These are phyloP conservation scores for Apiotrichum sp. DNA, from an alignment of 1,284 basidiomycete species.

Conservation along the genomic window DNA sequence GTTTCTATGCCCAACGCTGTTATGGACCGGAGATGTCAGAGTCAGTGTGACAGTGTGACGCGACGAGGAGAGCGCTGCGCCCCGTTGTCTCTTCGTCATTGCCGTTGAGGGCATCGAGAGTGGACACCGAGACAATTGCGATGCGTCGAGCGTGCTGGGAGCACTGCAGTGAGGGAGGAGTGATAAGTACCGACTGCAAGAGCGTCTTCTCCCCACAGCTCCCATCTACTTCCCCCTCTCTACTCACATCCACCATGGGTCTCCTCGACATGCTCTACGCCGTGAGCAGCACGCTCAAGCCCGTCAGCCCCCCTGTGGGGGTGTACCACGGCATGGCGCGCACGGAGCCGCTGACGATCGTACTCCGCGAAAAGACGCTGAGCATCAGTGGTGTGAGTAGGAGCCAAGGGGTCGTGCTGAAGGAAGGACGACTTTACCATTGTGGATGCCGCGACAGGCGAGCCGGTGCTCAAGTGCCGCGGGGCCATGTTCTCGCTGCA, in stretches of 20 bases:
- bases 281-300: background rate
- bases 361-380: slow-evolving; percentile 31
- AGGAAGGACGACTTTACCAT: slow-evolving; percentile 5
- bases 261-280: slow-evolving; percentile 9
- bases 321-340: slow-evolving; percentile 4
- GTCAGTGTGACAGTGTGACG: too few species aligned
- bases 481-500: slow-evolving; percentile 5
- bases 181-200: too few species aligned
- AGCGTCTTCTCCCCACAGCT: too few species aligned
- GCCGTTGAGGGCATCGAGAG: too few species aligned
- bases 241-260: background rate
- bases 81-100: too few species aligned
- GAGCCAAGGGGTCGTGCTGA: background rate
- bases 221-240: too few species aligned
- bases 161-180: too few species aligned
- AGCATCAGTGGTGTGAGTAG: slow-evolving; percentile 3
- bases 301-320: slow-evolving; percentile 1
- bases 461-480: slow-evolving; percentile 2
- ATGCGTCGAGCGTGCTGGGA: too few species aligned
- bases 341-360: background rate
- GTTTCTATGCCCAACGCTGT: too few species aligned
- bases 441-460: background rate
- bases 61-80: too few species aligned
- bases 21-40: too few species aligned
- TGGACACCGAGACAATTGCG: too few species aligned